Evolutionary conservation across 257 asterid species (phyloP).

Genomic region (Cordia subcordata): DNA sequence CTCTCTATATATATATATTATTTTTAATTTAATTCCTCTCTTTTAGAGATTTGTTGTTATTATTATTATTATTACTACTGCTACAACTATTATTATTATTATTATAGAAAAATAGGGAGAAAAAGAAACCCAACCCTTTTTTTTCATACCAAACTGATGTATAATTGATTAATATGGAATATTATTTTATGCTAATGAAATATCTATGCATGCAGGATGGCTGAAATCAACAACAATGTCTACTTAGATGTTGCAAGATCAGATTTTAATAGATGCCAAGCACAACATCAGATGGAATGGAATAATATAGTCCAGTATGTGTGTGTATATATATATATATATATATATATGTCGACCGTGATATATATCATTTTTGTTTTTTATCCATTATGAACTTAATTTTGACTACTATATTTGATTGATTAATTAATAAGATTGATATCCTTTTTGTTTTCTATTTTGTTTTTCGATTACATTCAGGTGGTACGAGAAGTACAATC

Average conservation of each 20-base stretch:
- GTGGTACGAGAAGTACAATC: conserved; percentile 30
- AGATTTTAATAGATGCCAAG: conserved; percentile 39
- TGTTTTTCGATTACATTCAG: conserved; percentile 11
- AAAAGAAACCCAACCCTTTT: too few relatives aligned
- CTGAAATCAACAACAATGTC: conserved; percentile 18
- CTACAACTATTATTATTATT: too few relatives aligned
- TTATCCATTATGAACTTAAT: too few relatives aligned
- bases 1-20: too few relatives aligned
- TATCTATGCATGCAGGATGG: conserved; percentile 25
- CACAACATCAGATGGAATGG: conserved; percentile 49
- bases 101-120: too few relatives aligned
- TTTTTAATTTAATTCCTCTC: too few relatives aligned
- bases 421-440: too few relatives aligned
- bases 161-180: not conserved
- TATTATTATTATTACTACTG: too few relatives aligned
- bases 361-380: not conserved
- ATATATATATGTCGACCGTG: not conserved
- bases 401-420: too few relatives aligned
- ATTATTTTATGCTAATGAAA: not conserved
- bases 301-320: conserved; percentile 26
- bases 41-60: too few relatives aligned
- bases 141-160: not conserved
- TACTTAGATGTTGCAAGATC: conserved; percentile 36
- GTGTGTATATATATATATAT: not conserved
- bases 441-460: conserved; percentile 3